phyloP scores from a whole-genome alignment of 306 rosid species.

The Vigna hirtella region DNA sequence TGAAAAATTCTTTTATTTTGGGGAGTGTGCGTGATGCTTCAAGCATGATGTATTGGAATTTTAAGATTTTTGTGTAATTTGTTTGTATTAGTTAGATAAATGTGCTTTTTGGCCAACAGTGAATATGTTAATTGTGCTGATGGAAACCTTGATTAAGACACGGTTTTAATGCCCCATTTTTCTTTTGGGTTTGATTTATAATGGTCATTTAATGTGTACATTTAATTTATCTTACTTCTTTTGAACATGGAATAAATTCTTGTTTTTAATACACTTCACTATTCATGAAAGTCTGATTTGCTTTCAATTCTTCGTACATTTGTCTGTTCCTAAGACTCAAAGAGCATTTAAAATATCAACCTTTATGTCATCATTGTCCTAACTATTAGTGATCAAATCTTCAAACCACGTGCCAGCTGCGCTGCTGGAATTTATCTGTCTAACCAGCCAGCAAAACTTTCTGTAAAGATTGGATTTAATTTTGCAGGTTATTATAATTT shows the following conservation, averaged over 20 bases:
- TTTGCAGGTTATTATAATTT: conserved; percentile 24
- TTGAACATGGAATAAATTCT: conserved; percentile 69
- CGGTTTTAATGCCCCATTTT: conserved; percentile 51
- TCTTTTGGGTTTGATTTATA: conserved; percentile 46
- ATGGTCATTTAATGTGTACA: conserved; percentile 44
- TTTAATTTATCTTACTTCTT: conserved; percentile 47
- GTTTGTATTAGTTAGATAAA: conserved; percentile 57
- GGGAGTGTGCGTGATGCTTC: conserved; percentile 64
- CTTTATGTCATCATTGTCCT: conserved; percentile 49
- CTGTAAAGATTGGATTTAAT: conserved; percentile 7
- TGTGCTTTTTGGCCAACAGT: conserved; percentile 81
- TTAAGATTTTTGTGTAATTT: conserved; percentile 56
- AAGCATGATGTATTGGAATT: conserved; percentile 62
- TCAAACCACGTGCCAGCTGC: conserved; percentile 48
- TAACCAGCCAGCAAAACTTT: conserved; percentile 23
- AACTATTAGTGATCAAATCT: conserved; percentile 42
- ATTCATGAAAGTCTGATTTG: conserved; percentile 58
- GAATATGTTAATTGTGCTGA: conserved; percentile 68
- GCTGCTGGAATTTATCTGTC: conserved; percentile 36
- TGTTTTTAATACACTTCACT: conserved; percentile 54
- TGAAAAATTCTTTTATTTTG: conserved; percentile 54
- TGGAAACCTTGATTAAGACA: conserved; percentile 71
- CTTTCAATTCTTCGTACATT: conserved; percentile 48
- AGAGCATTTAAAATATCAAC: conserved; percentile 49
- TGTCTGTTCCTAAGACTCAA: conserved; percentile 41